Conservation (phyloP, 306 rosid genomes). For the Trifolium repens region DNA sequence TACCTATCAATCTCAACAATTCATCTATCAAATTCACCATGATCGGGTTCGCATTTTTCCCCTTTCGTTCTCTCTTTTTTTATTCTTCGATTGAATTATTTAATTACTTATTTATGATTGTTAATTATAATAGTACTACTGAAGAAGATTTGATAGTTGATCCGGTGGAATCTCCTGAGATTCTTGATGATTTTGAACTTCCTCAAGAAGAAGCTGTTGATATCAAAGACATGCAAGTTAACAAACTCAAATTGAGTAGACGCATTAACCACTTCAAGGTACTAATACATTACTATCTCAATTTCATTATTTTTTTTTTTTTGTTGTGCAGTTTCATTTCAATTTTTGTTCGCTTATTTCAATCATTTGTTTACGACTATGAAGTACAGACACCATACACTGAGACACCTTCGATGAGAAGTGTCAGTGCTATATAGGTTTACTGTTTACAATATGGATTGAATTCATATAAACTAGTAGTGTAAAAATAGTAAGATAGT, state of each 20-base stretch:
- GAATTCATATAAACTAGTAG: not conserved
- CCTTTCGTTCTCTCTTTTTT: not conserved
- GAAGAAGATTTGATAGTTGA: conserved; percentile 87
- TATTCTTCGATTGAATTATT: not conserved
- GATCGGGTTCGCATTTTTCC: conserved; percentile 57
- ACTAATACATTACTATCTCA: too few relatives aligned
- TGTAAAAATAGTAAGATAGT: not conserved
- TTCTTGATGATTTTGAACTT: conserved; percentile 86
- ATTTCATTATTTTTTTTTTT: not conserved
- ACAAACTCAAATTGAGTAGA: conserved; percentile 71
- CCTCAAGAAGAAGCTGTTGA: conserved; percentile 79
- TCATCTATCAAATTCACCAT: conserved; percentile 87
- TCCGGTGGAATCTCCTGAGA: conserved; percentile 75
- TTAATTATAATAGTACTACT: conserved; percentile 52
- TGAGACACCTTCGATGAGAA: too few relatives aligned
- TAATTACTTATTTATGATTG: not conserved
- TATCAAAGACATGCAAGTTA: conserved; percentile 73
- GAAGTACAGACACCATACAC: too few relatives aligned
- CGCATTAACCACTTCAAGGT: conserved; percentile 71
- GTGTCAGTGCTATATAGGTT: too few relatives aligned
- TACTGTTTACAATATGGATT: not conserved
- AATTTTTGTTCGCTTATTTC: too few relatives aligned
- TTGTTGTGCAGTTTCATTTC: not conserved
- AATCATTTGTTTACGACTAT: too few relatives aligned
- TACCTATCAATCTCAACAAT: conserved; percentile 55